Evolutionary conservation across 179 eudicot genomes (phyloP).

Genomic region (Carnegiea gigantea): DNA sequence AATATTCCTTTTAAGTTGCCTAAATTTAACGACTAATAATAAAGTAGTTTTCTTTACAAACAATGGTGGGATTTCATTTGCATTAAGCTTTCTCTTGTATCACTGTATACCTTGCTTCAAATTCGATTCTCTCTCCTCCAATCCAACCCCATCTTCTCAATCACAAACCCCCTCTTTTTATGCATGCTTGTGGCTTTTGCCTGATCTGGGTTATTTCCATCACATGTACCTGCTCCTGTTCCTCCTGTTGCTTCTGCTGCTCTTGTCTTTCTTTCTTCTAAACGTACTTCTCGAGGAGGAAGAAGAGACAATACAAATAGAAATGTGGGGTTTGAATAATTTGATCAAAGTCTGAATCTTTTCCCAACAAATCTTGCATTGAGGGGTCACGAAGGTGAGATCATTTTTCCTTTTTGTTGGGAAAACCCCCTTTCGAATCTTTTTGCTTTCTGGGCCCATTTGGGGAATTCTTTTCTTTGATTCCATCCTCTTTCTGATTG

Average conservation of each 20-base stretch:
- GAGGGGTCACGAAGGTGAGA: constrained; percentile 28
- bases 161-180: not conserved
- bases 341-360: constrained; percentile 24
- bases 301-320: not conserved
- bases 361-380: constrained; percentile 11
- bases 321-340: constrained; percentile 25
- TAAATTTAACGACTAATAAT: not conserved
- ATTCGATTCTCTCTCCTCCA: not conserved
- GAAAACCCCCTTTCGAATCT: constrained; percentile 12
- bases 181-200: constrained; percentile 28
- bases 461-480: constrained; percentile 28
- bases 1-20: not conserved
- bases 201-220: constrained; percentile 21
- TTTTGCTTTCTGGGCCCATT: constrained; percentile 4
- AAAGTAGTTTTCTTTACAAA: not conserved
- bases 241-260: not conserved
- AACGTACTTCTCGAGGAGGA: constrained; percentile 1
- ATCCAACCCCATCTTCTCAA: not conserved
- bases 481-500: constrained; percentile 13
- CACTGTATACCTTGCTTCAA: constrained; percentile 15
- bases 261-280: not conserved
- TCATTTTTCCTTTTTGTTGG: constrained; percentile 16
- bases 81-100: not conserved
- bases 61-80: constrained; percentile 21
- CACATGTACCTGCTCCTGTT: constrained; percentile 3